Percentiles rank a stretch among this genome's conserved stretches.
phyloP scores from a whole-genome alignment of 2,329 filamentous ascomycete species.

The Rugonectria rugulosa region DNA sequence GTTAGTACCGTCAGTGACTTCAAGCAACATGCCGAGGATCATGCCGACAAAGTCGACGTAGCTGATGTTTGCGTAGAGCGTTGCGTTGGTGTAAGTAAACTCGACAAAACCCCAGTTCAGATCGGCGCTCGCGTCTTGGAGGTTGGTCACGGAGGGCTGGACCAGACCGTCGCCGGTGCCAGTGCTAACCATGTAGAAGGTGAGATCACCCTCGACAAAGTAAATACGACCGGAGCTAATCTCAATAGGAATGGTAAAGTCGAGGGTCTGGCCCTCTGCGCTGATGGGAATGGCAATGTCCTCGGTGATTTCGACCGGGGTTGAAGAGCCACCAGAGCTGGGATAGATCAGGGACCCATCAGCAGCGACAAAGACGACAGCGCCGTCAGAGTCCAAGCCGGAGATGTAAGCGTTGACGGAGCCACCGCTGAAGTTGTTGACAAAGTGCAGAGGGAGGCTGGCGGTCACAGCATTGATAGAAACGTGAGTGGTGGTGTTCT shows the following conservation, averaged over 20 bases:
- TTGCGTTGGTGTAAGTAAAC: slow-evolving; percentile 51
- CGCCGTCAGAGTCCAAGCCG: slow-evolving; percentile 49
- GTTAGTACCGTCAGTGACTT: slow-evolving; percentile 42
- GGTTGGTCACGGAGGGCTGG: slow-evolving; percentile 56
- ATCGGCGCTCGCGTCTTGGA: slow-evolving; percentile 50
- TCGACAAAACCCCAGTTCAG: slow-evolving; percentile 61
- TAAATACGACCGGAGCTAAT: slow-evolving; percentile 54
- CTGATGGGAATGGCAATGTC: slow-evolving; percentile 54
- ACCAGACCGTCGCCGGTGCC: slow-evolving; percentile 50
- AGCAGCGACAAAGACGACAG: slow-evolving; percentile 52
- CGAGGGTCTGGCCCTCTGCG: slow-evolving; percentile 45
- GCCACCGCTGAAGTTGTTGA: slow-evolving; percentile 53
- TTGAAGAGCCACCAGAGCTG: slow-evolving; percentile 42
- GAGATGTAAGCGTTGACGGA: slow-evolving; percentile 55
- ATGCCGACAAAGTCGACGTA: slow-evolving; percentile 59
- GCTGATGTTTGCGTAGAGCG: slow-evolving; percentile 56
- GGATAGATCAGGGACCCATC: slow-evolving; percentile 54
- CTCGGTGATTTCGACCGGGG: slow-evolving; percentile 47
- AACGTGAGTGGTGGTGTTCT: slow-evolving; percentile 17
- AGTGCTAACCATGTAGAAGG: slow-evolving; percentile 51
- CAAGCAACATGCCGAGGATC: slow-evolving; percentile 58
- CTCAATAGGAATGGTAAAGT: slow-evolving; percentile 50
- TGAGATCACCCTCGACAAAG: slow-evolving; percentile 51
- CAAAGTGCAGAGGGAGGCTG: slow-evolving; percentile 42
- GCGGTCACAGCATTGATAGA: slow-evolving; percentile 5